Evolutionary conservation across 345 rosid genomes (phyloP).

Genomic region (Rhodamnia rubescens): DNA sequence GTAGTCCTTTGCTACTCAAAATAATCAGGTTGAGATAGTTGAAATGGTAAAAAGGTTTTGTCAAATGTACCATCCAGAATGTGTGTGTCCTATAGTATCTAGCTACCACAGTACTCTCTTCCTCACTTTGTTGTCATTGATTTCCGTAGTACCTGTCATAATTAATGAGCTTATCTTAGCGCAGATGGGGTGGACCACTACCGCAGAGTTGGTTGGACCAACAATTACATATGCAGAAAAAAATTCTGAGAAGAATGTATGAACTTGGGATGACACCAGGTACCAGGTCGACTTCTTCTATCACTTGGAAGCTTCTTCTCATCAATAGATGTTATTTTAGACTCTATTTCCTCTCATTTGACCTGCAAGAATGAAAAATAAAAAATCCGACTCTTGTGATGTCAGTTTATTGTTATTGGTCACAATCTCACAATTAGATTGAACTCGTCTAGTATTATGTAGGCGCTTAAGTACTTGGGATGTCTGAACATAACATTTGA

Average conservation of each 20-base stretch:
- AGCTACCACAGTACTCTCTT: background rate
- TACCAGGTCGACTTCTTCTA: background rate
- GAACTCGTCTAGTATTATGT: background rate
- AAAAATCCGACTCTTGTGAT: background rate
- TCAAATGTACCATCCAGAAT: background rate
- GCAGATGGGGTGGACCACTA: constrained; percentile 73
- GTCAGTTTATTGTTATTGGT: background rate
- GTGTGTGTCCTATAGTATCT: background rate
- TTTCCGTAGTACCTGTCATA: background rate
- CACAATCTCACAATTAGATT: background rate
- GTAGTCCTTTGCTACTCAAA: background rate
- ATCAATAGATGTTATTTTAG: background rate
- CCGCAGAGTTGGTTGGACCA: constrained; percentile 60
- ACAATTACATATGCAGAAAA: constrained; percentile 49
- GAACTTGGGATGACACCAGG: constrained; percentile 80
- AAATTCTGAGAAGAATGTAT: constrained; percentile 50
- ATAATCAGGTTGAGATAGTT: background rate
- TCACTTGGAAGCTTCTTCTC: background rate
- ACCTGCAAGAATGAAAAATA: background rate
- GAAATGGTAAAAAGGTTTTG: background rate
- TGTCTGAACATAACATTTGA: background rate
- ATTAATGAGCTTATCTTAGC: background rate
- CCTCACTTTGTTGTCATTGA: background rate
- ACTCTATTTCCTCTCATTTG: background rate
- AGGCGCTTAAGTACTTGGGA: background rate